Evolutionary conservation across 805 yeast species (phyloP).

Genomic region (Starmerella vitae): DNA sequence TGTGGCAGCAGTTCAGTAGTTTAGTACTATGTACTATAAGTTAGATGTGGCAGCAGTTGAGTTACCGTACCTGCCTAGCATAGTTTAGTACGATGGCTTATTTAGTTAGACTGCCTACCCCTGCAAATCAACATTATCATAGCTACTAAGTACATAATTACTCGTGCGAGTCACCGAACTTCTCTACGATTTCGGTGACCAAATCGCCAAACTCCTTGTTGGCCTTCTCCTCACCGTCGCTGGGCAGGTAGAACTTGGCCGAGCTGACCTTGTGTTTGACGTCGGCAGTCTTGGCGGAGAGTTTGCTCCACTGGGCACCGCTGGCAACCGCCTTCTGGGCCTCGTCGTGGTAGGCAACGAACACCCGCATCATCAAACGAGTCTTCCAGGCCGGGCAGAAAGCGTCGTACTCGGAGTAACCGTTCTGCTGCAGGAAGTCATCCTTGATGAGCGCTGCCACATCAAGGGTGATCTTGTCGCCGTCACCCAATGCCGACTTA

Average conservation of each 20-base stretch:
- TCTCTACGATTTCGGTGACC: slow-evolving; percentile 62
- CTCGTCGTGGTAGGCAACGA: slow-evolving; percentile 83
- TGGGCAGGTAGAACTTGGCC: slow-evolving; percentile 91
- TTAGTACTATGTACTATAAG: no score
- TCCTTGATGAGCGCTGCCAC: slow-evolving; percentile 86
- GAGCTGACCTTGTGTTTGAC: slow-evolving; percentile 88
- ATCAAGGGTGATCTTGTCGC: slow-evolving; percentile 92
- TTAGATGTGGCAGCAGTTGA: no score
- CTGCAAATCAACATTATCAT: no score
- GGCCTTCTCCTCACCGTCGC: slow-evolving; percentile 71
- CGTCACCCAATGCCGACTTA: slow-evolving; percentile 90
- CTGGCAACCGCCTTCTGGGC: slow-evolving; percentile 92
- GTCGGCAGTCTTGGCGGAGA: slow-evolving; percentile 77
- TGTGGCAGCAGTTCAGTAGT: no score
- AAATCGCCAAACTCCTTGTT: slow-evolving; percentile 65
- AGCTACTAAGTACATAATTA: no score
- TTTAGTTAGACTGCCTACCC: no score
- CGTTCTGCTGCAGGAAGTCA: slow-evolving; percentile 98
- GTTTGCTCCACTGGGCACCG: slow-evolving; percentile 90
- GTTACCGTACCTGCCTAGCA: no score
- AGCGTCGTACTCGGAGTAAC: slow-evolving; percentile 95
- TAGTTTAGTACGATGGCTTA: no score
- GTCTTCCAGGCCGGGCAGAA: slow-evolving; percentile 99
- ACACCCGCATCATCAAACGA: slow-evolving; percentile 92
- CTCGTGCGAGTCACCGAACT: slow-evolving; percentile 92